Percentiles rank a stretch among this genome's conserved stretches.
phyloP scores from a whole-genome alignment of 768 basidiomycete genomes.

The Termitomyces sp. region DNA sequence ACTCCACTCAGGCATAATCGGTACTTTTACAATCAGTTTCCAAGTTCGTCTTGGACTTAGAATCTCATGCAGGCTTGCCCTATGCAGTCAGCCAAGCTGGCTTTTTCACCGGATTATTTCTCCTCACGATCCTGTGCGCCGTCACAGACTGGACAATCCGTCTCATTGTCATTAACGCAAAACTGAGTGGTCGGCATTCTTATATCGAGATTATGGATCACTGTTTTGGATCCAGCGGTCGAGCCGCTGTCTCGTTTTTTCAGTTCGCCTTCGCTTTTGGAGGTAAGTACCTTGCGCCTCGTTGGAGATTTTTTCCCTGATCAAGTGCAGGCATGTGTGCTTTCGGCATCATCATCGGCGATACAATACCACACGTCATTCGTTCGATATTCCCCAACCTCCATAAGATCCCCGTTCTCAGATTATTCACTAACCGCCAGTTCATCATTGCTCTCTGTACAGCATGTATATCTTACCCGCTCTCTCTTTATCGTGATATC shows the following conservation, averaged over 20 bases:
- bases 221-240: constrained; percentile 88
- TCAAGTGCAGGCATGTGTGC: constrained; percentile 84
- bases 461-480: constrained; percentile 83
- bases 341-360: constrained; percentile 96
- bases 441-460: constrained; percentile 89
- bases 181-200: constrained; percentile 85
- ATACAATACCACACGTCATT: constrained; percentile 94
- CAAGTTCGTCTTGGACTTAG: constrained; percentile 5
- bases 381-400: constrained; percentile 75
- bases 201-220: constrained; percentile 94
- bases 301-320: not conserved
- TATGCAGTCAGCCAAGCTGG: constrained; percentile 95
- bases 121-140: constrained; percentile 72
- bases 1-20: constrained; percentile 19
- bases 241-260: constrained; percentile 92
- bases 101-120: constrained; percentile 80
- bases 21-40: constrained; percentile 6
- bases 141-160: constrained; percentile 99
- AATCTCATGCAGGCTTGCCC: constrained; percentile 60
- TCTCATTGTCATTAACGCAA: constrained; percentile 92
- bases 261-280: constrained; percentile 98
- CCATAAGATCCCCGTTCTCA: constrained; percentile 63
- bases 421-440: constrained; percentile 76
- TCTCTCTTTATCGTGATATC: constrained; percentile 95
- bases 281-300: constrained; percentile 37